phyloP scores from a whole-genome alignment of 176 grass and related monocot genomes.

The Secale cereale region DNA sequence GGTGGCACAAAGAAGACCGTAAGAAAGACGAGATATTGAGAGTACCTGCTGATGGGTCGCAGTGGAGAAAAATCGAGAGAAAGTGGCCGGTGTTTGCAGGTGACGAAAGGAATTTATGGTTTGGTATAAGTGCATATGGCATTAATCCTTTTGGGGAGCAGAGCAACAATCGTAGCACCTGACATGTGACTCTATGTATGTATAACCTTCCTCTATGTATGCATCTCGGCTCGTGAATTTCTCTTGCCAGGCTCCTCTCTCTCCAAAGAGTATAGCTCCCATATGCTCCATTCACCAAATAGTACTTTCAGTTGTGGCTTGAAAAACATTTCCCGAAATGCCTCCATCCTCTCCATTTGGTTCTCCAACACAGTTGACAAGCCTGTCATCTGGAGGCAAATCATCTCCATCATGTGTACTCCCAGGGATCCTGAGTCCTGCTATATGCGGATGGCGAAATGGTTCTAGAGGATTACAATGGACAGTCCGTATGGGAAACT shows the following conservation, averaged over 20 bases:
- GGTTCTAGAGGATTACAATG: constrained; percentile 24
- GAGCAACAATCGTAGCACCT: too few species aligned
- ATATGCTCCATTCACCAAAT: constrained; percentile 19
- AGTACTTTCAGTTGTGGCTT: constrained; percentile 41
- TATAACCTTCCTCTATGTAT: too few species aligned
- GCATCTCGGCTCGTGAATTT: constrained; percentile 1
- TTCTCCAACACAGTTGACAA: constrained; percentile 12
- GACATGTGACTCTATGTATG: too few species aligned
- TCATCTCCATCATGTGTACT: constrained; percentile 28
- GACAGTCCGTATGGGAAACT: constrained; percentile 36
- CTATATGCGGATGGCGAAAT: constrained; percentile 22
- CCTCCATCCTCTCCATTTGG: constrained; percentile 39
- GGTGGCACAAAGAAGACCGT: too few species aligned
- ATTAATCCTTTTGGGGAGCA: too few species aligned
- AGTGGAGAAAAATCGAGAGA: too few species aligned
- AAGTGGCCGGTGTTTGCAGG: too few species aligned
- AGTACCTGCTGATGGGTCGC: too few species aligned
- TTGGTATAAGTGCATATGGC: too few species aligned
- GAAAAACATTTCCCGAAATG: constrained; percentile 13
- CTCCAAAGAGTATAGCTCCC: neutral
- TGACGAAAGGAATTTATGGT: too few species aligned
- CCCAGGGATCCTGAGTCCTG: constrained; percentile 24
- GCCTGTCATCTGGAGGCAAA: constrained; percentile 29
- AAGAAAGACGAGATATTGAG: too few species aligned
- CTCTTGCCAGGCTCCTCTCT: constrained; percentile 21